phyloP scores from a whole-genome alignment of 176 grass and related monocot species.

The Themeda triandra region DNA sequence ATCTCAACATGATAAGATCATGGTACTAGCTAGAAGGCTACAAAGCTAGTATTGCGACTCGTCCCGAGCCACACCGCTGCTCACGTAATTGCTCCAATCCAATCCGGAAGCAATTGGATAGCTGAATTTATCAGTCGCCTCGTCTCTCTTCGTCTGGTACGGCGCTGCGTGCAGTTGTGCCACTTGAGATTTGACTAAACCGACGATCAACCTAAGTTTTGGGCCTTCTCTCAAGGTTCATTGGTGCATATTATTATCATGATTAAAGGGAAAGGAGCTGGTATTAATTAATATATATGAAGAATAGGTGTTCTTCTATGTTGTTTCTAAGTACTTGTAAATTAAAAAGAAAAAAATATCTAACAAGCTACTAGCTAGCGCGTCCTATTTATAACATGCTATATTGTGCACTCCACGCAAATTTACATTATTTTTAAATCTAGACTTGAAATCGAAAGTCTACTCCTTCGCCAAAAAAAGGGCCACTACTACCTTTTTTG shows the following conservation, averaged over 20 bases:
- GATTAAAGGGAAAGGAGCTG: neutral
- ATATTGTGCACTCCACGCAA: neutral
- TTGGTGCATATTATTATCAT: neutral
- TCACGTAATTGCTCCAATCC: neutral
- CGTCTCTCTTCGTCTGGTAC: neutral
- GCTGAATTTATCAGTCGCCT: neutral
- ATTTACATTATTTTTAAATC: too few species aligned
- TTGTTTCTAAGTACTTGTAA: neutral
- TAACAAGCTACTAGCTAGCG: too few species aligned
- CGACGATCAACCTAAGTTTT: neutral
- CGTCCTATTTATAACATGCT: too few species aligned
- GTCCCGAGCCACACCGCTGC: slow-evolving; percentile 1
- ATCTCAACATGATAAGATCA: slow-evolving; percentile 9
- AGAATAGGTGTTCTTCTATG: neutral
- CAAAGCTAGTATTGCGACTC: neutral
- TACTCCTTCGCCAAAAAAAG: neutral
- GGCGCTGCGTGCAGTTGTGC: neutral
- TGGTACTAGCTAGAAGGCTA: neutral
- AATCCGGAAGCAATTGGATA: neutral
- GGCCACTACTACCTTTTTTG: too few species aligned
- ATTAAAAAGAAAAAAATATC: too few species aligned
- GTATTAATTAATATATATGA: neutral
- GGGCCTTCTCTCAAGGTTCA: neutral
- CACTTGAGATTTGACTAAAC: neutral
- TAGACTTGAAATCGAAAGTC: too few species aligned